Evolutionary conservation across 768 basidiomycete genomes (phyloP).

Genomic region (Thelephora aurantiotincta): DNA sequence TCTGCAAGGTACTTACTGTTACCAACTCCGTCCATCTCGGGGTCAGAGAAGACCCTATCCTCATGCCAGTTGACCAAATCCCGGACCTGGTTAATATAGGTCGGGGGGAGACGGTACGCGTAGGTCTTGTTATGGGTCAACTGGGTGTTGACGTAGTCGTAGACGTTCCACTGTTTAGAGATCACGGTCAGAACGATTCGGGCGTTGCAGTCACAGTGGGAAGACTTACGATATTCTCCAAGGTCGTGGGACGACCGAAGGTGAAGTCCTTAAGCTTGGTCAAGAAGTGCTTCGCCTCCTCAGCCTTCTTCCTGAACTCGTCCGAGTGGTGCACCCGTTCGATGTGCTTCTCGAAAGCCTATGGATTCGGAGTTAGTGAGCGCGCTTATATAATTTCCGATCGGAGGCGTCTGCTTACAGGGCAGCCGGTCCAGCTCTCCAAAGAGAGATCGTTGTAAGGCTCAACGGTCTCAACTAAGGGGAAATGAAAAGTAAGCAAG

Average conservation of each 20-base stretch:
- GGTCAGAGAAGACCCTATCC: slow-evolving; percentile 54
- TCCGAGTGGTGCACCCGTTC: slow-evolving; percentile 43
- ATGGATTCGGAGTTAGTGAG: slow-evolving; percentile 1
- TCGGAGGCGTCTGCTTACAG: slow-evolving; percentile 21
- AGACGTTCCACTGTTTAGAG: slow-evolving; percentile 31
- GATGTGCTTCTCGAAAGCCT: slow-evolving; percentile 57
- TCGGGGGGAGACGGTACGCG: slow-evolving; percentile 69
- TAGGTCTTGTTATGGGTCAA: slow-evolving; percentile 74
- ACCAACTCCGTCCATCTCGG: slow-evolving; percentile 49
- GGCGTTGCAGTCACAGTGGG: slow-evolving; percentile 53
- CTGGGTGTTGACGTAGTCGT: slow-evolving; percentile 65
- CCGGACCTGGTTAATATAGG: slow-evolving; percentile 58
- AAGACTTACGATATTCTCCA: slow-evolving; percentile 56
- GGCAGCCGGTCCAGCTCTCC: slow-evolving; percentile 65
- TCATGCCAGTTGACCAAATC: slow-evolving; percentile 73
- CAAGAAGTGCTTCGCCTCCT: slow-evolving; percentile 54
- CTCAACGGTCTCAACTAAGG: slow-evolving; percentile 70
- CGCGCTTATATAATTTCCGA: neutral
- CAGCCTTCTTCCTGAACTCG: slow-evolving; percentile 47
- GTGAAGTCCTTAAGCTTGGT: slow-evolving; percentile 51
- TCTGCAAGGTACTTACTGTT: slow-evolving; percentile 43
- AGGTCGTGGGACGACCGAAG: slow-evolving; percentile 47
- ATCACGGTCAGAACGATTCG: slow-evolving; percentile 13
- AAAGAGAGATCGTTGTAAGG: slow-evolving; percentile 71
- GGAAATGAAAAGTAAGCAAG: slow-evolving; percentile 1